These are phyloP conservation scores for Stenocarpella maydis DNA, from an alignment of 2,329 filamentous ascomycete species.

Conservation along the genomic window DNA sequence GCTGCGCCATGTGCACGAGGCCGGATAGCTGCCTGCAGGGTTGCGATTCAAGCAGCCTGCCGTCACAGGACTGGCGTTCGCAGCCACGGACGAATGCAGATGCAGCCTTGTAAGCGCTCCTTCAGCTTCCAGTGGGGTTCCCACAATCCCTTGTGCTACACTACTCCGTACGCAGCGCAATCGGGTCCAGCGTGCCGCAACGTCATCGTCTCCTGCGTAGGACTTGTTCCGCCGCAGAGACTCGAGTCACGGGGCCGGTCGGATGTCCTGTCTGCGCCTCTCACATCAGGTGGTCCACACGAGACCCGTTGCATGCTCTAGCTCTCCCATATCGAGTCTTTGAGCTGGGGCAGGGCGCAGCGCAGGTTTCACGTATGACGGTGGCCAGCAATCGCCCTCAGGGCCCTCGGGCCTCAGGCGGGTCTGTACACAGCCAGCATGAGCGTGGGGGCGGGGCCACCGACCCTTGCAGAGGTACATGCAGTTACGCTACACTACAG, in stretches of 20 bases:
- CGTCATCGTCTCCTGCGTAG: conserved; percentile 14
- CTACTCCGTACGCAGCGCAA: too few relatives aligned
- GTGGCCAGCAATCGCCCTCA: neutral
- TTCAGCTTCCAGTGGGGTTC: neutral
- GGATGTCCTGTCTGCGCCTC: conserved; percentile 6
- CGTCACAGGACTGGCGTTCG: conserved; percentile 12
- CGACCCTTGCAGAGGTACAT: neutral
- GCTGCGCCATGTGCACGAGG: conserved; percentile 25
- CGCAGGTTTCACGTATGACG: neutral
- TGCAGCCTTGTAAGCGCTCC: conserved; percentile 23
- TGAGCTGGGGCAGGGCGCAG: neutral
- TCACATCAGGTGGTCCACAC: neutral
- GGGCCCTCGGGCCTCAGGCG: neutral
- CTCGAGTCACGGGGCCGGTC: neutral
- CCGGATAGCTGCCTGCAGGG: neutral
- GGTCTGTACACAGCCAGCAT: conserved; percentile 9
- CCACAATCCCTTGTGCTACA: conserved; percentile 6
- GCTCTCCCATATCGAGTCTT: neutral
- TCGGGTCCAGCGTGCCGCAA: neutral
- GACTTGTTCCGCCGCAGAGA: neutral
- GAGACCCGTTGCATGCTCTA: neutral
- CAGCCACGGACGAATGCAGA: conserved; percentile 21
- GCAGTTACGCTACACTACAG: too few relatives aligned
- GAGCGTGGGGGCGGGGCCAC: conserved; percentile 18
- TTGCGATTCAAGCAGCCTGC: neutral